Conservation (phyloP, 1,284 basidiomycete species). For the Phenoliferia sp. region DNA sequence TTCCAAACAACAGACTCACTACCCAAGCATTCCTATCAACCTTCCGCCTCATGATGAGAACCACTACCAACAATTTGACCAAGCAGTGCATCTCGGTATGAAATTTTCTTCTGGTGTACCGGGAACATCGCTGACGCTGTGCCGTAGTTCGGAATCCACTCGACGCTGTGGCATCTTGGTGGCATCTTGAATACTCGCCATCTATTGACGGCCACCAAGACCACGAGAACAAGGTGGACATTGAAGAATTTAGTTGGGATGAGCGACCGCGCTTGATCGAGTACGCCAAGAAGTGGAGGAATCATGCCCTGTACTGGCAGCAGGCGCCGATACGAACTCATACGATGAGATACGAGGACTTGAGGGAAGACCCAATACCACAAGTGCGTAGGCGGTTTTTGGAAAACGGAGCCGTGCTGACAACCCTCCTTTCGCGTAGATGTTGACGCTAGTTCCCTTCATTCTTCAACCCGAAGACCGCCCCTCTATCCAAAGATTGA, state of each 20-base stretch:
- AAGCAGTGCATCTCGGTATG: constrained; percentile 23
- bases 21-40: constrained; percentile 3
- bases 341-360: constrained; percentile 16
- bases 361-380: constrained; percentile 19
- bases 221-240: constrained; percentile 1
- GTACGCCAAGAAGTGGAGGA: constrained; percentile 2
- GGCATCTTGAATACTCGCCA: constrained; percentile 18
- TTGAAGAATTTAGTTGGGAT: constrained; percentile 11
- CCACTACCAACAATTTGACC: constrained; percentile 17
- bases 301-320: constrained; percentile 30
- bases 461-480: constrained; percentile 23
- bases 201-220: constrained; percentile 13
- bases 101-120: not conserved
- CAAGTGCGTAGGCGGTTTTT: constrained; percentile 13
- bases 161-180: constrained; percentile 25
- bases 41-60: not conserved
- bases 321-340: constrained; percentile 19
- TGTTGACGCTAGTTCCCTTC: constrained; percentile 29
- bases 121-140: not conserved
- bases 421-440: constrained; percentile 19
- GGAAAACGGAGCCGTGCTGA: no score
- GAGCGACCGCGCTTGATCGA: constrained; percentile 15
- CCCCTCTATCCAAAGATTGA: constrained; percentile 18
- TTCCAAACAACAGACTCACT: constrained; percentile 10
- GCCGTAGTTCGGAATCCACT: constrained; percentile 30